Base-by-base conservation (phyloP, 2,329 filamentous ascomycete species). In the Beauveria sp. region DNA sequence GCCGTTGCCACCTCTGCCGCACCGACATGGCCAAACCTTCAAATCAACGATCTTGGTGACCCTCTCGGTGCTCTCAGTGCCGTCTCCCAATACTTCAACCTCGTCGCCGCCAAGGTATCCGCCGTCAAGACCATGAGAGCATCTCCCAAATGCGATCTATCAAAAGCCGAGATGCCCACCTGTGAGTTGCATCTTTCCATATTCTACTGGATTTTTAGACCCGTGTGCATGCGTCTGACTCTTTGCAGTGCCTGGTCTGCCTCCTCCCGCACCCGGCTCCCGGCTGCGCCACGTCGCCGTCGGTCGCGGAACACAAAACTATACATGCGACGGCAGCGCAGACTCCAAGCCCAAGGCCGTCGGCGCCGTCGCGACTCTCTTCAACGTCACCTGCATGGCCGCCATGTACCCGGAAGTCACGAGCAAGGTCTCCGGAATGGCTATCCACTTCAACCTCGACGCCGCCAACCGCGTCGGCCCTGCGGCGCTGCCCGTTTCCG, bases 281-380 rank as follows among this genome's bases (percentile, higher is more conserved):
- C 77, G 71, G 3, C 80, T 96, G 55, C 82, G 84, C 70, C 90
- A 96, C 74, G 88, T 97, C 59, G 90, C 89, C 70, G 79, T 97
- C 64, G 93, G 93, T 68, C 87, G 91, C 50, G 93, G 93, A 63
- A 94, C 90, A 8, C 87, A 97, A 77, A 97, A 97, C 81, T 97
- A 97, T 79, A 96, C 91, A 56, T 97, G 93, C 79, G 79, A 83
- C 62, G 76, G 81, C 22, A 46, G 28, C 59, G 75, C 75, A 64
- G 83, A 88, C 67, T 71, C 83, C 2, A 82, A 82, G 3, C 92
- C 93, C 16, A 79, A 78, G 10, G 80, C 86, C 20, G 74, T 79
- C 55, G 93, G 93, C 64, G 93, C 93, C 59, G 71, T 91, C 0
- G 93, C 93, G 59, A 87, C 84, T 1, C 89, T 97, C 68, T 97